phyloP scores from a whole-genome alignment of 306 rosid genomes.

The Glycine soja region DNA sequence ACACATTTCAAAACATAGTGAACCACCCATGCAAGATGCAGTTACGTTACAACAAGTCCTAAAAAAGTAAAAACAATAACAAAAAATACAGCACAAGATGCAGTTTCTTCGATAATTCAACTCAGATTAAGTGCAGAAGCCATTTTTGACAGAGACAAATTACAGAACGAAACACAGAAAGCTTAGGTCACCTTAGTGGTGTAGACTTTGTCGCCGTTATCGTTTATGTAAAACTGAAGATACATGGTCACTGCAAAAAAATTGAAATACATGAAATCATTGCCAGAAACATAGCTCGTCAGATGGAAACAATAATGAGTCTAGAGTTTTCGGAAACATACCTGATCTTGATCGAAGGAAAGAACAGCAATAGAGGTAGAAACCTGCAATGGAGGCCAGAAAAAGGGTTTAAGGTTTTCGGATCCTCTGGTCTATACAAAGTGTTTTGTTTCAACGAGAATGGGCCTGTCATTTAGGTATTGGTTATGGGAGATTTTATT shows the following conservation, averaged over 20 bases:
- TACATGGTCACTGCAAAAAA: slow-evolving; percentile 62
- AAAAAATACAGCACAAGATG: neutral
- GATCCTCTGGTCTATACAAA: neutral
- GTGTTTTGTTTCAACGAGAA: neutral
- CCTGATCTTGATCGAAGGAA: neutral
- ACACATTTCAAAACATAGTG: neutral
- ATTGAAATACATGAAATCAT: neutral
- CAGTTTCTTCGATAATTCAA: neutral
- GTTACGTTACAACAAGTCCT: no score
- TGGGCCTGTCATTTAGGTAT: neutral
- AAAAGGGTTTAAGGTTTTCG: neutral
- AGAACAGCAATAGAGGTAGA: neutral
- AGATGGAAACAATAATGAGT: neutral
- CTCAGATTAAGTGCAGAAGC: neutral
- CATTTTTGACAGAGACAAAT: neutral
- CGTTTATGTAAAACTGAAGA: slow-evolving; percentile 85
- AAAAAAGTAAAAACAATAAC: neutral
- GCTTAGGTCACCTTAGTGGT: slow-evolving; percentile 67
- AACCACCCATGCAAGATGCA: slow-evolving; percentile 4
- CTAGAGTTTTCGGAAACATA: neutral
- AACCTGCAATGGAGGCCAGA: neutral
- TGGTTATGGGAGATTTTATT: no score
- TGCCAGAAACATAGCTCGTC: neutral
- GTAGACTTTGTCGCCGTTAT: slow-evolving; percentile 85
- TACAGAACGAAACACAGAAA: neutral